A percentile compares a stretch with the other conserved stretches of the same genome.
phyloP scores from a whole-genome alignment of 2,329 filamentous ascomycete genomes.

The Volutella citrinella region DNA sequence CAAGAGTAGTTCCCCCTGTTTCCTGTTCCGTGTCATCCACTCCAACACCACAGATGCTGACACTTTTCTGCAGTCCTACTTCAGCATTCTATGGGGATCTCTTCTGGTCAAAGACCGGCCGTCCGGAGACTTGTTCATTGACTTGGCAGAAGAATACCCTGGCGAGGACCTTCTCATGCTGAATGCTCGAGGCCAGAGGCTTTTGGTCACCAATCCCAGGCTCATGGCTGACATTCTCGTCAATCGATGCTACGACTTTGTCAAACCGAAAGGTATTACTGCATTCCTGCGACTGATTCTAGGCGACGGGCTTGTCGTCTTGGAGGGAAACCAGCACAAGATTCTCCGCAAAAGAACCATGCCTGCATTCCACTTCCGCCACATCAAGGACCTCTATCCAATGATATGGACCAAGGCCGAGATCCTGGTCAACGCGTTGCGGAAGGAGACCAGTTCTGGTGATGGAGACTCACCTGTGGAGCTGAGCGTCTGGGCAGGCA shows the following conservation, averaged over 20 bases:
- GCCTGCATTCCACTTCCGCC: constrained; percentile 65
- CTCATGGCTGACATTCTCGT: constrained; percentile 25
- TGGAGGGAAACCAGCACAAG: constrained; percentile 71
- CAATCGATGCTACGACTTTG: constrained; percentile 48
- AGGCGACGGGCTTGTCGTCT: constrained; percentile 57
- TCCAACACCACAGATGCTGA: not conserved
- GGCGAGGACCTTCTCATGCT: constrained; percentile 21
- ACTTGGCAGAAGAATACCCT: constrained; percentile 22
- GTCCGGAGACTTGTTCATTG: constrained; percentile 22
- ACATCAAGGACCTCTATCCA: constrained; percentile 68
- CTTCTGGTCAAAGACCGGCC: constrained; percentile 19
- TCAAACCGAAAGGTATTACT: constrained; percentile 46
- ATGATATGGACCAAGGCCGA: constrained; percentile 62
- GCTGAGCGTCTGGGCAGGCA: constrained; percentile 47
- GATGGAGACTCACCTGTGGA: too few relatives aligned
- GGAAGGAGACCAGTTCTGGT: constrained; percentile 34
- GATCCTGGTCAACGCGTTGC: constrained; percentile 33
- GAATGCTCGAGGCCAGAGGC: constrained; percentile 12
- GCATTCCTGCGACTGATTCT: constrained; percentile 50
- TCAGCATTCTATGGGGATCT: constrained; percentile 17
- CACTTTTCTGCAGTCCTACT: constrained; percentile 6
- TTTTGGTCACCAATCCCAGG: constrained; percentile 20
- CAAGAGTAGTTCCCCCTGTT: constrained; percentile 8
- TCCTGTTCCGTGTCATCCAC: constrained; percentile 12
- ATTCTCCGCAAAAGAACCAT: constrained; percentile 64